phyloP scores from a whole-genome alignment of 352 stramenopile genomes.

The Phytophthora pseudosyringae region DNA sequence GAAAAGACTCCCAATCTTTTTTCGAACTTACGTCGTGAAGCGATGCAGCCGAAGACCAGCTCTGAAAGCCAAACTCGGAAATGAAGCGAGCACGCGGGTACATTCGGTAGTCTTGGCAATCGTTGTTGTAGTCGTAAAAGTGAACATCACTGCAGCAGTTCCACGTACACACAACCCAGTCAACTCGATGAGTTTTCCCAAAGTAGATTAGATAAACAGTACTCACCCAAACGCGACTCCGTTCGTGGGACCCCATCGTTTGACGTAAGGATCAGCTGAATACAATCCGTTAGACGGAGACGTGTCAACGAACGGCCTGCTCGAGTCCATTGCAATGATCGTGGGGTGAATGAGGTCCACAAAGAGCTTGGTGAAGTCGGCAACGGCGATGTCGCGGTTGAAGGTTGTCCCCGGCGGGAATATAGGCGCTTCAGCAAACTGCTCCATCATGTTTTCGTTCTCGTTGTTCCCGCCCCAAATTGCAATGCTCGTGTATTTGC shows the following conservation, averaged over 20 bases:
- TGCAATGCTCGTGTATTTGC: constrained; percentile 82
- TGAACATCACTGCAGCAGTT: constrained; percentile 72
- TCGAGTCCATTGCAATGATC: constrained; percentile 55
- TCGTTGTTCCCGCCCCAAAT: constrained; percentile 94
- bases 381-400: constrained; percentile 81
- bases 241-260: constrained; percentile 79
- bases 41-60: constrained; percentile 64
- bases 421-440: constrained; percentile 64
- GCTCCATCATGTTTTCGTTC: constrained; percentile 89
- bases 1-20: constrained; percentile 71
- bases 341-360: constrained; percentile 72
- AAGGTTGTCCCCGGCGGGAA: constrained; percentile 58
- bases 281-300: constrained; percentile 88
- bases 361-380: constrained; percentile 84
- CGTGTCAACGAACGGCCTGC: constrained; percentile 83
- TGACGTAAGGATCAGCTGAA: constrained; percentile 78
- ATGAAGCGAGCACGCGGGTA: constrained; percentile 81
- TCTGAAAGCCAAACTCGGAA: constrained; percentile 91
- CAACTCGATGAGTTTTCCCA: neutral
- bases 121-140: constrained; percentile 84
- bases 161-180: neutral
- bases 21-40: constrained; percentile 54
- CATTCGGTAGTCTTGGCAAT: constrained; percentile 78
- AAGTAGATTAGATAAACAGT: neutral
- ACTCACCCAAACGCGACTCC: constrained; percentile 61